Base-by-base conservation (phyloP, 192 early-diverging fungal species). In the Oehlia diaphana region DNA sequence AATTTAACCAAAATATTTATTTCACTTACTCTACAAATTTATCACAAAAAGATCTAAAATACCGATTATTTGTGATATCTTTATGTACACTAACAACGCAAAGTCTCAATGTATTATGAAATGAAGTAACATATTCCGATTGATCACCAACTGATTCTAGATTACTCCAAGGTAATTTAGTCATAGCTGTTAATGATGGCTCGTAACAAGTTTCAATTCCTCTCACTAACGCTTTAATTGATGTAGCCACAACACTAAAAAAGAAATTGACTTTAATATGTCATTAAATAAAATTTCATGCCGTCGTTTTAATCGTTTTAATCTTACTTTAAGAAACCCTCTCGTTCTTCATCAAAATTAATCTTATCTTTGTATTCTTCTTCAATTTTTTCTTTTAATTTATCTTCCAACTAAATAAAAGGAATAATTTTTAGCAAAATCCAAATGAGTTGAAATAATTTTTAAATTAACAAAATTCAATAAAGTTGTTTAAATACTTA, bases 131-230 rank as follows among this genome's bases (percentile, higher is more conserved):
- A 82, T 97, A 96, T 61, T 89, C 91, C 0, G 94, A 96, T 82
- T 99, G 98, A 84, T 99, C 98, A 13, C 97, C 98, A 21, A 98
- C 97, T 10, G 91, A 87, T 72, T 95, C 92, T 68, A 98, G 78
- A 0, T 87, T 89, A 7, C 87, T 91, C 97, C 98, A 99, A 3
- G 89, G 88, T 13, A 92, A 85, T 76, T 91, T 90, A 6, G 91
- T 80, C 94, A 99, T 95, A 31, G 86, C 78, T 2, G 87, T 82
- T 39, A 98, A 81, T 12, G 92, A 90, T 10, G 92, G 84, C 42
- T 94, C 96, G 50, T 92, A 90, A 62, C 86, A 80, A 16, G 82
- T 87, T 72, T 95, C 93, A 1, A 95, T 85, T 0, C 87, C 90
- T 31, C 83, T 83, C 2, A 96, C 92, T 64, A 97, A 84, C 5